Conservation (phyloP, 176 grass and related monocot genomes). For the Phyllostachys edulis region DNA sequence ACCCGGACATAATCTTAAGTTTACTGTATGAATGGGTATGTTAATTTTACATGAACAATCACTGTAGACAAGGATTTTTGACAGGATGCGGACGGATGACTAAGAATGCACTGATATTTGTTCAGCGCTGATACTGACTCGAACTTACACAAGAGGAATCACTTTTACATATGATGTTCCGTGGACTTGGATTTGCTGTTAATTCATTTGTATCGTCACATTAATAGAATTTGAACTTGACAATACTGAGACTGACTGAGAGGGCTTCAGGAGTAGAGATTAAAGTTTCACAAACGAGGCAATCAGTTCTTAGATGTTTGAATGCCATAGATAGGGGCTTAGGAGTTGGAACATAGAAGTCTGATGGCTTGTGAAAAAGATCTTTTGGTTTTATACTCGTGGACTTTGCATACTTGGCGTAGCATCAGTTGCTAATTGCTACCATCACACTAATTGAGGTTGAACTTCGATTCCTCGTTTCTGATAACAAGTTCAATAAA, state of each 20-base stretch:
- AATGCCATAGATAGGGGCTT: neutral
- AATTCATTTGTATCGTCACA: slow-evolving; percentile 13
- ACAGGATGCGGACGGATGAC: slow-evolving; percentile 33
- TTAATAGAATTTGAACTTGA: slow-evolving; percentile 17
- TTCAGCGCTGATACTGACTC: slow-evolving; percentile 30
- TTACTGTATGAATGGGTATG: slow-evolving; percentile 28
- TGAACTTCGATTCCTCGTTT: slow-evolving; percentile 22
- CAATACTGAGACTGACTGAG: neutral
- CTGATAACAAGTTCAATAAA: neutral
- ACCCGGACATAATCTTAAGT: slow-evolving; percentile 17
- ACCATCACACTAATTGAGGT: slow-evolving; percentile 3
- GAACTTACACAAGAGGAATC: slow-evolving; percentile 11
- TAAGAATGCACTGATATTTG: slow-evolving; percentile 30
- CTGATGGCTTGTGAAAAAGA: neutral
- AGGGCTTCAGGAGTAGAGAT: neutral
- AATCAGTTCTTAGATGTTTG: neutral
- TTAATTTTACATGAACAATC: slow-evolving; percentile 38
- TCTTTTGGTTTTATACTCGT: slow-evolving; percentile 1
- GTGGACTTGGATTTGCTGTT: slow-evolving; percentile 31
- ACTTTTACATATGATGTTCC: slow-evolving; percentile 4
- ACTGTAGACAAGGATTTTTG: slow-evolving; percentile 34
- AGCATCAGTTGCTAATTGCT: neutral
- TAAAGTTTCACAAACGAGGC: neutral
- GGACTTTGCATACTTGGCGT: slow-evolving; percentile 8
- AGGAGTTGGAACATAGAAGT: neutral